These are phyloP conservation scores for Kodamaea fukazawae DNA, from an alignment of 805 yeast genomes.

Conservation along the genomic window DNA sequence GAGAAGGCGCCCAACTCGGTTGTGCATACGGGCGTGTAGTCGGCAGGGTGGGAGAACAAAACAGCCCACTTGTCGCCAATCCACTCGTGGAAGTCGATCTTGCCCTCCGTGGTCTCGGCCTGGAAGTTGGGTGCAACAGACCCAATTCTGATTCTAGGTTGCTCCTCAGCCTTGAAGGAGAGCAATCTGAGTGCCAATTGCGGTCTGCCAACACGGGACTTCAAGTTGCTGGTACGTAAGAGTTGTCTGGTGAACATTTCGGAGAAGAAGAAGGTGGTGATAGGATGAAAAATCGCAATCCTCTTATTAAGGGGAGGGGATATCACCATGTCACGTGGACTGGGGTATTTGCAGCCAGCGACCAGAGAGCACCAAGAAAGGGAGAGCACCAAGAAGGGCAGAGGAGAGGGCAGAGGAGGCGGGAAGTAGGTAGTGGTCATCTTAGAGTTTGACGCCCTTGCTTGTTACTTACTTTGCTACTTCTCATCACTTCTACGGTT, in stretches of 20 bases:
- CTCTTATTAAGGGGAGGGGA: too few relatives aligned
- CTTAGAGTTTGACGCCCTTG: too few relatives aligned
- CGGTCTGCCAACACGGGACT: conserved; percentile 4
- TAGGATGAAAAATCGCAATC: neutral
- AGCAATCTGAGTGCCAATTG: conserved; percentile 16
- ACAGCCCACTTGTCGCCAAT: conserved; percentile 63
- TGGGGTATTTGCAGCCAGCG: conserved; percentile 1
- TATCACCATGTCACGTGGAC: conserved; percentile 8
- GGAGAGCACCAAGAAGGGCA: too few relatives aligned
- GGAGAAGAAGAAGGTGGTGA: too few relatives aligned
- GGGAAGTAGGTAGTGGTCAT: too few relatives aligned
- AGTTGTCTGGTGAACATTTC: conserved; percentile 22
- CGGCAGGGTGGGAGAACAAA: conserved; percentile 74
- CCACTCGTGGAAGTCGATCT: conserved; percentile 60
- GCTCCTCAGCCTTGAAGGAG: conserved; percentile 36
- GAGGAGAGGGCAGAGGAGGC: too few relatives aligned
- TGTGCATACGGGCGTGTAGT: conserved; percentile 77
- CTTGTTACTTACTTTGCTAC: too few relatives aligned
- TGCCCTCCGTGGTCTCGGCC: conserved; percentile 62
- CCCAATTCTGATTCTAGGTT: conserved; percentile 51
- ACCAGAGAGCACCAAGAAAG: too few relatives aligned
- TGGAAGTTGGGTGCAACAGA: conserved; percentile 68
- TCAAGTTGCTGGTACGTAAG: conserved; percentile 13
- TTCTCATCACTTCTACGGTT: too few relatives aligned
- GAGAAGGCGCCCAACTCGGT: conserved; percentile 78